These are phyloP conservation scores for Rhazya stricta DNA, from an alignment of 257 asterid genomes.

Conservation along the genomic window DNA sequence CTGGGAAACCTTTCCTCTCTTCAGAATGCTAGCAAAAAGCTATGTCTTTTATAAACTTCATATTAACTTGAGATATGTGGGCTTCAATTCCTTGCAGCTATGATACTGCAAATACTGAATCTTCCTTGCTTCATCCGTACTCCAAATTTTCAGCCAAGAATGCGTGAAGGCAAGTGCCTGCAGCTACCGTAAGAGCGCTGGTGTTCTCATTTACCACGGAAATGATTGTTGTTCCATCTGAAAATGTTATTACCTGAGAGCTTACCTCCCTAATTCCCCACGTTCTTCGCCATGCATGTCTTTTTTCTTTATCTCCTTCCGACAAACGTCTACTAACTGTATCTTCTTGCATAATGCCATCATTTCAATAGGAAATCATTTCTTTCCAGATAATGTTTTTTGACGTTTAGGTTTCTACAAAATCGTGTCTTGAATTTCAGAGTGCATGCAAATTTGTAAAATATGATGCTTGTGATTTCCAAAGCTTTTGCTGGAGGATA, in stretches of 20 bases:
- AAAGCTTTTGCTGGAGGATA: constrained; percentile 24
- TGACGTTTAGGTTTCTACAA: background rate
- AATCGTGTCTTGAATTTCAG: background rate
- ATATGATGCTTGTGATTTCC: constrained; percentile 26
- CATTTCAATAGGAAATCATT: background rate
- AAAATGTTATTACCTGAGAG: background rate
- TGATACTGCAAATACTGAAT: constrained; percentile 16
- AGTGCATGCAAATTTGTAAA: background rate
- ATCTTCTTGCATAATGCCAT: background rate
- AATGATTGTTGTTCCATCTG: background rate
- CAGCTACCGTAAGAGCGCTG: constrained; percentile 1
- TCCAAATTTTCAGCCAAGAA: constrained; percentile 19
- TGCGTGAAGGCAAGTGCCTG: constrained; percentile 19
- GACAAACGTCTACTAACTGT: background rate
- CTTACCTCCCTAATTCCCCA: background rate
- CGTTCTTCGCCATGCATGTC: background rate
- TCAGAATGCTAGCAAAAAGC: background rate
- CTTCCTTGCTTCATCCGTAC: constrained; percentile 40
- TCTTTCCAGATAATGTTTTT: background rate
- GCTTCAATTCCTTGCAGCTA: constrained; percentile 23
- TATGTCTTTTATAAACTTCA: background rate
- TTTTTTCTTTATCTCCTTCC: background rate
- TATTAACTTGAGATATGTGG: background rate
- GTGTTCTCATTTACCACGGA: background rate
- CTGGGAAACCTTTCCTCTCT: background rate